A percentile compares a stretch with the other conserved stretches of the same genome.
Conservation (phyloP, 352 stramenopile genomes). For the Phytophthora lateralis region DNA sequence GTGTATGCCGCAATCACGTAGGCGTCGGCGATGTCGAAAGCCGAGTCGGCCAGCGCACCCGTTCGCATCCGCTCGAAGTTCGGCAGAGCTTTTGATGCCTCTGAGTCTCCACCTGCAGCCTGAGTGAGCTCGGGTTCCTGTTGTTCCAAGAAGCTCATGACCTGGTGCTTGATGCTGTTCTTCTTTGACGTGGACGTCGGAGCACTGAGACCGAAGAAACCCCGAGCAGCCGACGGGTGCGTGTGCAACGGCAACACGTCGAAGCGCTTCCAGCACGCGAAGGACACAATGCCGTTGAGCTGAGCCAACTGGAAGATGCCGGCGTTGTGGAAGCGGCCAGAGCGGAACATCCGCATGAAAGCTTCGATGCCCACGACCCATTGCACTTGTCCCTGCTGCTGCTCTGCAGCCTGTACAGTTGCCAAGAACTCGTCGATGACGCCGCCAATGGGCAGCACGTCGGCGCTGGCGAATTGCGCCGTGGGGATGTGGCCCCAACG, state of each 20-base stretch:
- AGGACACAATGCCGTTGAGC: conserved; percentile 87
- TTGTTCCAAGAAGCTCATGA: conserved; percentile 64
- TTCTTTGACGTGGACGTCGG: conserved; percentile 30
- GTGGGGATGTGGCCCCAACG: conserved; percentile 71
- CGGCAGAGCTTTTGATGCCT: conserved; percentile 18
- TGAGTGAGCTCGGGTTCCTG: conserved; percentile 45
- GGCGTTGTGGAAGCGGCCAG: conserved; percentile 79
- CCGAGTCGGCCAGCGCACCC: conserved; percentile 50
- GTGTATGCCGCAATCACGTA: conserved; percentile 84
- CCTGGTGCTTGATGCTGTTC: conserved; percentile 68
- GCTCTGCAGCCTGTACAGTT: conserved; percentile 32
- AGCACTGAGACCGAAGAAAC: conserved; percentile 51
- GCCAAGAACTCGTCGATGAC: conserved; percentile 53
- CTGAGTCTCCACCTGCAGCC: conserved; percentile 8
- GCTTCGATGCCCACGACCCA: conserved; percentile 87
- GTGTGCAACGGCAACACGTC: conserved; percentile 56
- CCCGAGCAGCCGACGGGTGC: conserved; percentile 78
- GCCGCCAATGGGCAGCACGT: conserved; percentile 69
- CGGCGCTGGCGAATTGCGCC: conserved; percentile 57
- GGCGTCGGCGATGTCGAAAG: conserved; percentile 80
- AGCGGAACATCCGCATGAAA: conserved; percentile 85
- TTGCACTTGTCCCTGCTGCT: conserved; percentile 20
- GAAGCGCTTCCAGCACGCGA: conserved; percentile 75
- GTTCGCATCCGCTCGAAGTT: conserved; percentile 39
- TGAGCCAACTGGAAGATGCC: conserved; percentile 88